Evolutionary conservation across 2,329 filamentous ascomycete species (phyloP).

Genomic region (Fusarium abutilonis): DNA sequence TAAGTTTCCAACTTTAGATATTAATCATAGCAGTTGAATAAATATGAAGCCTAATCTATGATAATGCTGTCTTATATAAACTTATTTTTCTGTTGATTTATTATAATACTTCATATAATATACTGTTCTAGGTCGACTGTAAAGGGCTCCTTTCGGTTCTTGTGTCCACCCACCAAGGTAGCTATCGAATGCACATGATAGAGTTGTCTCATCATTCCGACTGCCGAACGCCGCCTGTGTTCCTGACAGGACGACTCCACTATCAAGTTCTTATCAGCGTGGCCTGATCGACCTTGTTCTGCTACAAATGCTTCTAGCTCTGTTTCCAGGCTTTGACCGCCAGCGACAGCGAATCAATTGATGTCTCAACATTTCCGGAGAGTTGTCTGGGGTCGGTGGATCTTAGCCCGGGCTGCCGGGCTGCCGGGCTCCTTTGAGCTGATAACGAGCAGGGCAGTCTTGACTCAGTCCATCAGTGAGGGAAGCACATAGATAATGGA

Average conservation of each 20-base stretch:
- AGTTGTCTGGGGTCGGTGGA: slow-evolving; percentile 19
- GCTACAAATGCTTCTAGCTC: slow-evolving; percentile 22
- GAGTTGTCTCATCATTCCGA: slow-evolving; percentile 18
- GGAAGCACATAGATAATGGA: too few species aligned
- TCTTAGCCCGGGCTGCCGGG: background rate
- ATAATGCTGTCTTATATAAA: too few species aligned
- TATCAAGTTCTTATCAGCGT: slow-evolving; percentile 21
- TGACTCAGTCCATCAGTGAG: slow-evolving; percentile 6
- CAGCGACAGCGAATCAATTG: slow-evolving; percentile 21
- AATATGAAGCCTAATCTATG: too few species aligned
- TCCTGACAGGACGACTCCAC: slow-evolving; percentile 17
- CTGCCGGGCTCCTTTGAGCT: slow-evolving; percentile 18
- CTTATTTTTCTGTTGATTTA: too few species aligned
- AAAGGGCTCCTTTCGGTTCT: too few species aligned
- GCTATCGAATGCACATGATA: background rate
- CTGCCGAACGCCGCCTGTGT: slow-evolving; percentile 28
- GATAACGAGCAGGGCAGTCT: slow-evolving; percentile 20
- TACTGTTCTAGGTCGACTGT: too few species aligned
- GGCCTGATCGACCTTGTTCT: slow-evolving; percentile 15
- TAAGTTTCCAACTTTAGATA: too few species aligned
- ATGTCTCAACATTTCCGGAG: slow-evolving; percentile 30
- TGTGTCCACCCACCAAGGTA: too few species aligned
- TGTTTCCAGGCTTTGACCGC: slow-evolving; percentile 27
- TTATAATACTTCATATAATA: too few species aligned
- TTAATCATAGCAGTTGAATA: too few species aligned